Evolutionary conservation across 2,329 filamentous ascomycete species (phyloP), one percentile per base, ranked within the genome.

Genomic region (Paecilomyces fulvus): DNA sequence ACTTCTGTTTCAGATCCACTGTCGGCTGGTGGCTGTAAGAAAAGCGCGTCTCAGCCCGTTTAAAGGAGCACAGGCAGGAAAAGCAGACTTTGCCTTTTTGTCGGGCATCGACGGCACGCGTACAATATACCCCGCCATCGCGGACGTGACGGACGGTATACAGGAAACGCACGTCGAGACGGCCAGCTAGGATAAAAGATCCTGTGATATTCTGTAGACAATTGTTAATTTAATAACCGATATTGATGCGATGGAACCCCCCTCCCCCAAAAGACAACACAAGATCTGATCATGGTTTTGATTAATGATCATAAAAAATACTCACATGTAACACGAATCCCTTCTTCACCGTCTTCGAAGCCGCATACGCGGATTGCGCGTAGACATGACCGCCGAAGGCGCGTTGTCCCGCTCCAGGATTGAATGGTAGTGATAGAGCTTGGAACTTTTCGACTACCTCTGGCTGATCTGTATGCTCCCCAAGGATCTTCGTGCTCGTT

Each of bases 371-470:
- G 30, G 80, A 77, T 65, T 83, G 81, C n/a, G 78, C 77, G 60
- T 78, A 83, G 3, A 82, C 79, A 68, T 83, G 80, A 1, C 80
- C 80, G 11, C 80, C 80, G 65, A 81, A 83, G 0, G 69, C 70
- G 14, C 71, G 65, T 6, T 67, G 69, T 2, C 72, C 75, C 0
- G 79, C 77, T 10, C 73, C 70, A 58, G 75, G 20, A 9, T 5
- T 28, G 48, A 23, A 80, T 2, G 71, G 71, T 3, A 53, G 52
- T 33, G 68, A 60, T 12, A 67, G 49, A 1, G 71, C 59, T 31
- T 64, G 61, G 30, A 73, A 73, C 2, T 52, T 58, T 20, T 72
- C 67, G 49, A 68, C 56, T 28, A 61, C 68, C 56, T 70, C 70
- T 14, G 63, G 58, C 9, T 60, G 62, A 21, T 53, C 37, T 14